Base-by-base conservation (phyloP, 2,329 filamentous ascomycete genomes). In the Xylariomycetidae sp. region DNA sequence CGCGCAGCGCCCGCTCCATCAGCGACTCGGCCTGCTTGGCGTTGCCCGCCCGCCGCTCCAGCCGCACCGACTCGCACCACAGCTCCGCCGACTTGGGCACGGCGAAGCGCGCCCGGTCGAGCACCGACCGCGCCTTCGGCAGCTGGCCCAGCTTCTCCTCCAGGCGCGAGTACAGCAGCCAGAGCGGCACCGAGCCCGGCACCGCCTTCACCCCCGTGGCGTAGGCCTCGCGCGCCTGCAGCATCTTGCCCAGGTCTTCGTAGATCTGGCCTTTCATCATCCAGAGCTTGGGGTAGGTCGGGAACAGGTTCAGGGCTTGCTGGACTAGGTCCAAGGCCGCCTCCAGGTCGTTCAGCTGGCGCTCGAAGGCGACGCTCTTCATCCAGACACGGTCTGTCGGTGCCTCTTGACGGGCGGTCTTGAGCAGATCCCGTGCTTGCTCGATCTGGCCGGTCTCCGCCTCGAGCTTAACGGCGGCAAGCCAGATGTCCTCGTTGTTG, bases 181-280 rank as follows among this genome's bases (percentile, higher is more conserved):
- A 98, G 4, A 98, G 70, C 1, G 88, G 76, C 1, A 94, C 82
- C 1, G 87, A 90, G 42, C 80, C 79, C 3, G 89, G 79, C 35
- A 87, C 90, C 0, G 86, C 85, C 52, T 92, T 84, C 25, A 90
- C 93, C 22, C 92, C 92, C 4, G 85, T 82, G 38, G 76, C 78
- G 60, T 92, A 96, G 0, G 90, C 88, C 57, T 96, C 88, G 29
- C 92, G 79, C 3, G 92, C 92, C 59, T 92, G 85, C 0, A 83
- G 80, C 10, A 83, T 65, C 63, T 87, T 88, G 48, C 76, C 80
- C 29, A 88, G 73, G 26, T 80, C 74, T 54, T 95, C 85, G 68
- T 98, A 98, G 42, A 96, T 92, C 56, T 98, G 92, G 0, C 93
- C 92, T 63, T 98, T 98, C 68, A 95, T 85, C 85, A 96, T 95